Conservation (phyloP, 75 land plant species). For the Adiantum capillusveneris region DNA sequence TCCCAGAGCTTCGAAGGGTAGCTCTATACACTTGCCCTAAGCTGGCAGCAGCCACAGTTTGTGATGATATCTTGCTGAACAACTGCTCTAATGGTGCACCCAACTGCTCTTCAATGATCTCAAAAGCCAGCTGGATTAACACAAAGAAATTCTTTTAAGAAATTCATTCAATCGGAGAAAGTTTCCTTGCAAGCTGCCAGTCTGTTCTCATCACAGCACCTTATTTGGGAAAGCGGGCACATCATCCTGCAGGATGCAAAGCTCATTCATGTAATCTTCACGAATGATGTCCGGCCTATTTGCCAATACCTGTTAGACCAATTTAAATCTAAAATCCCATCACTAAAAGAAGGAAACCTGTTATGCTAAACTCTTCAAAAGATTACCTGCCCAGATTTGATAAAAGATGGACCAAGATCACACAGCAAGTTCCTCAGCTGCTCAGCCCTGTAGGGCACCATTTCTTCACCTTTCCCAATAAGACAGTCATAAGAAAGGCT, state of each 20-base stretch:
- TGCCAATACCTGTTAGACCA: conserved; percentile 66
- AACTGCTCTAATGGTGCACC: conserved; percentile 76
- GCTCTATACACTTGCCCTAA: conserved; percentile 95
- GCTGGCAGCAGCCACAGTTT: conserved; percentile 95
- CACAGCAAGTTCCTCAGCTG: conserved; percentile 81
- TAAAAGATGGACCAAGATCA: conserved; percentile 90
- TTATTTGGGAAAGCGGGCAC: conserved; percentile 94
- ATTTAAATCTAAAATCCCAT: neutral
- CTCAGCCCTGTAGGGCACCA: conserved; percentile 77
- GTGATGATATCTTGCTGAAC: conserved; percentile 82
- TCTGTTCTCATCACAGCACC: conserved; percentile 29
- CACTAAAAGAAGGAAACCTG: neutral
- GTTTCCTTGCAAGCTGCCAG: too few species aligned
- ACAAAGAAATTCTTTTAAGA: too few species aligned
- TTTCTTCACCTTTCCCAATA: conserved; percentile 80
- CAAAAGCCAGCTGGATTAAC: conserved; percentile 58
- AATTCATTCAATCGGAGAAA: neutral
- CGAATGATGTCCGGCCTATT: conserved; percentile 96
- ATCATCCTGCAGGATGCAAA: conserved; percentile 96
- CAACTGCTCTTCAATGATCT: conserved; percentile 86
- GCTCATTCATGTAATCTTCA: conserved; percentile 98
- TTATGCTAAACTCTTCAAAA: neutral
- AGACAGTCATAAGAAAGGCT: conserved; percentile 68
- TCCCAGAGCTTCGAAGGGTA: conserved; percentile 70
- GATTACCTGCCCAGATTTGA: conserved; percentile 97